Base-by-base conservation (phyloP, 2,329 filamentous ascomycete species). In the Biscogniauxia mediterranea region DNA sequence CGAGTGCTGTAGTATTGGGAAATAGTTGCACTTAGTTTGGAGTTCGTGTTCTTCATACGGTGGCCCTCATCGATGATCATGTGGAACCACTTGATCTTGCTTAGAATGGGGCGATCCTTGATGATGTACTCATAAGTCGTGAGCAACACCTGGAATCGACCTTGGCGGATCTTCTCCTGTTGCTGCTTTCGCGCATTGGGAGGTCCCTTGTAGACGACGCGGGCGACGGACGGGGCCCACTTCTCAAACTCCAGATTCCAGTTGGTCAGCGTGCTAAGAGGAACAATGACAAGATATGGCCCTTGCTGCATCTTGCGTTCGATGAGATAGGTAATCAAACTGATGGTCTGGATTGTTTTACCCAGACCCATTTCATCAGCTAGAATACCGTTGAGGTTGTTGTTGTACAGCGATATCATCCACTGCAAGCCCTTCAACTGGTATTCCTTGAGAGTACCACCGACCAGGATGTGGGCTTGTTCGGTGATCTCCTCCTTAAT, bases 1-100 rank as follows among this genome's bases (percentile, higher is more conserved):
- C 94, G 89, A 28, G 94, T 97, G 71, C 85, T 89, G 80, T 99
- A 99, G 81, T 98, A 98, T 64, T 93, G 88, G 46, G 94, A 93
- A 66, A 99, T 92, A 4, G 95, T 98, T 67, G 89, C 92, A 77
- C 92, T 97, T 69, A 99, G 84, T 80, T 99, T 99, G 9, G 95
- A 99, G 69, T 95, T 89, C 28, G 92, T 85, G 78, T 99, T 99
- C 85, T 99, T 99, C 95, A 99, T 99, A 75, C 95, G 93, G 77
- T 99, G 95, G 79, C 95, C 95, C 82, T 99, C 95, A 71, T 99
- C 95, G 68, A 99, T 95, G 70, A 99, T 98, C 95, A 99, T 98
- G 80, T 99, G 95, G 71, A 97, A 90, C 95, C 95, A 99, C 79
- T 98, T 98, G 79, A 99, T 94, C 83, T 98, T 98, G 82, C 92